Percentiles rank a stretch among this genome's conserved stretches.
Conservation (phyloP, 1,284 basidiomycete species). For the Neonothopanus nambi region DNA sequence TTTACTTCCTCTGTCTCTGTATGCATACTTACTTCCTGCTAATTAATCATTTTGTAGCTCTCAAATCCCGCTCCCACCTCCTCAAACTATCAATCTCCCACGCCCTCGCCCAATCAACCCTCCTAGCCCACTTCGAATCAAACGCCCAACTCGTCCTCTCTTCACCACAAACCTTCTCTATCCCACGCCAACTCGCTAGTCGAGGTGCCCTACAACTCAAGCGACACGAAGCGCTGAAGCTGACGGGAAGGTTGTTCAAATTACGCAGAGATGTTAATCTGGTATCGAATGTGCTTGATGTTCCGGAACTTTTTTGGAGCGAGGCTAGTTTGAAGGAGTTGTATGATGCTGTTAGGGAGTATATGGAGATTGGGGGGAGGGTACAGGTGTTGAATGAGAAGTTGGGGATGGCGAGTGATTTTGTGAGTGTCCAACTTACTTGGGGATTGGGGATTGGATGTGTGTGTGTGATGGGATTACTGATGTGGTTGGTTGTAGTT, state of each 20-base stretch:
- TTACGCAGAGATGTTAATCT: conserved; percentile 89
- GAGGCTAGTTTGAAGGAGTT: conserved; percentile 88
- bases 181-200: conserved; percentile 83
- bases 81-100: conserved; percentile 91
- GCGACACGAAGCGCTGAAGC: conserved; percentile 80
- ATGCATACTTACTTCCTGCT: conserved; percentile 36
- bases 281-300: conserved; percentile 92
- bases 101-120: conserved; percentile 92
- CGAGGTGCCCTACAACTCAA: conserved; percentile 80
- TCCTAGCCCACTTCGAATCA: conserved; percentile 88
- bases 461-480: conserved; percentile 51
- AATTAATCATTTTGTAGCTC: conserved; percentile 77
- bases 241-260: conserved; percentile 89
- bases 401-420: conserved; percentile 83
- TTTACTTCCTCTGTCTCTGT: conserved; percentile 9
- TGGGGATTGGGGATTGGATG: conserved; percentile 46
- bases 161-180: conserved; percentile 74
- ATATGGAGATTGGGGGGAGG: conserved; percentile 88
- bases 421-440: conserved; percentile 81
- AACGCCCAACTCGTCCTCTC: conserved; percentile 79
- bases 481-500: conserved; percentile 51
- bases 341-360: conserved; percentile 93
- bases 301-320: conserved; percentile 94
- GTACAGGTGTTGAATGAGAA: conserved; percentile 91
- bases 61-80: conserved; percentile 86